Base-by-base conservation (phyloP, 352 stramenopile species). In the Phytophthora citrophthora region DNA sequence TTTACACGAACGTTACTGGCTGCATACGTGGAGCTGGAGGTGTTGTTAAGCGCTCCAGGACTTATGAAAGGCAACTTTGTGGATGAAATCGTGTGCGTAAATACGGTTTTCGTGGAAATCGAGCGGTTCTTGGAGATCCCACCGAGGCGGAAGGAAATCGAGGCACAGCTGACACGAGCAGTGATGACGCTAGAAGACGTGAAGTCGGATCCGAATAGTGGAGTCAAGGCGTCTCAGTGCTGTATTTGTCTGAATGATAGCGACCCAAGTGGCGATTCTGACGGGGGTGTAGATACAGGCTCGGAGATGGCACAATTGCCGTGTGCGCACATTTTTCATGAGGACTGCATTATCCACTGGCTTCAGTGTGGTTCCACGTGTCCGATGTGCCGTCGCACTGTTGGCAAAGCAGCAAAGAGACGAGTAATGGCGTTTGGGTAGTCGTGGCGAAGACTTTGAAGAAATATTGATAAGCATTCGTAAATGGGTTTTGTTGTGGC, bases 301-400 rank as follows among this genome's bases (percentile, higher is more conserved):
- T 63, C 70, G 48, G 26, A 32, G n/a, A 69, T 81, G 67, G 69
- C 81, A 11, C 46, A 56, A 10, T 51, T 88, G 38, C 68, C 78
- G 15, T 90, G 81, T 29, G 23, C 23, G 12, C 81, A 90, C 51
- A 47, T 70, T 24, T 90, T 86, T 48, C 81, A 88, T 56, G 78
- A 88, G 64, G 59, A 79, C 65, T 90, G 81, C 45, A 72, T 88
- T 29, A 75, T 88, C 41, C 68, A 72, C 50, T 90, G 81, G 81
- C 77, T 88, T 34, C 75, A 72, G 20, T 70, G 71, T 9, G 78
- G 77, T 36, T 69, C 64, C 32, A 86, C 76, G 6, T 90, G 81
- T 31, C 81, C 81, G 5, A 57, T 88, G 10, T 90, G 78, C 23
- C 79, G 79, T 11, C 43, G 38, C 2, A 29, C 36, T 54, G 52